These are phyloP conservation scores for Colletotrichum eremochloae DNA, from an alignment of 2,329 filamentous ascomycete species.

Conservation along the genomic window DNA sequence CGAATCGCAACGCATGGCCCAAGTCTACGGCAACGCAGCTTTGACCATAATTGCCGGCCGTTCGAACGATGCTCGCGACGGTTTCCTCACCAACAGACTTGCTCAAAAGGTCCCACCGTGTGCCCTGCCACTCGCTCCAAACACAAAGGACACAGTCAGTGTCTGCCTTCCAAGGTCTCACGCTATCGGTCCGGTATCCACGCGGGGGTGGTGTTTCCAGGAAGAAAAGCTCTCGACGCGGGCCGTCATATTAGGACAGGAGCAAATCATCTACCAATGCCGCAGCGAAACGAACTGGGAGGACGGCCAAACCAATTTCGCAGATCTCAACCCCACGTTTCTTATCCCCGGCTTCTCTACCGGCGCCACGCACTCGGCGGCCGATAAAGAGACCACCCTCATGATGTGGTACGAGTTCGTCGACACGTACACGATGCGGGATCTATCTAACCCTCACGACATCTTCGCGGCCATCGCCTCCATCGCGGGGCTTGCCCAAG, in stretches of 20 bases:
- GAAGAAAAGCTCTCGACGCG: conserved; percentile 20
- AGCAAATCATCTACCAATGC: conserved; percentile 20
- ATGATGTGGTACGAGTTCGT: conserved; percentile 18
- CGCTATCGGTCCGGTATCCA: conserved; percentile 7
- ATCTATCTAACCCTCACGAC: conserved; percentile 29
- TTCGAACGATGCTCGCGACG: conserved; percentile 13
- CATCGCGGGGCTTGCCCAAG: conserved; percentile 20
- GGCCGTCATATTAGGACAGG: conserved; percentile 8
- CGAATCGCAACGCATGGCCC: conserved; percentile 38
- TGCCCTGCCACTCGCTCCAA: not conserved
- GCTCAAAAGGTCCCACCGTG: not conserved
- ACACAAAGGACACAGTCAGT: conserved; percentile 1
- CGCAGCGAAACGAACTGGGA: conserved; percentile 8
- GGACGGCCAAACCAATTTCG: not conserved
- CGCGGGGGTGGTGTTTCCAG: conserved; percentile 33
- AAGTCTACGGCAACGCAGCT: conserved; percentile 39
- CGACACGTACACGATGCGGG: not conserved
- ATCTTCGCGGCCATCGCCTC: conserved; percentile 32
- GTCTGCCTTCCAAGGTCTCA: not conserved
- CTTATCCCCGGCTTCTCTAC: conserved; percentile 3
- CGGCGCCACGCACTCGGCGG: not conserved
- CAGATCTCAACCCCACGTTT: not conserved
- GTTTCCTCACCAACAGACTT: conserved; percentile 15
- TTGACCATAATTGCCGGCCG: conserved; percentile 33
- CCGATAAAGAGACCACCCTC: conserved; percentile 12